Conservation (phyloP, 768 basidiomycete genomes). For the Boletus rufocinnamomeus region DNA sequence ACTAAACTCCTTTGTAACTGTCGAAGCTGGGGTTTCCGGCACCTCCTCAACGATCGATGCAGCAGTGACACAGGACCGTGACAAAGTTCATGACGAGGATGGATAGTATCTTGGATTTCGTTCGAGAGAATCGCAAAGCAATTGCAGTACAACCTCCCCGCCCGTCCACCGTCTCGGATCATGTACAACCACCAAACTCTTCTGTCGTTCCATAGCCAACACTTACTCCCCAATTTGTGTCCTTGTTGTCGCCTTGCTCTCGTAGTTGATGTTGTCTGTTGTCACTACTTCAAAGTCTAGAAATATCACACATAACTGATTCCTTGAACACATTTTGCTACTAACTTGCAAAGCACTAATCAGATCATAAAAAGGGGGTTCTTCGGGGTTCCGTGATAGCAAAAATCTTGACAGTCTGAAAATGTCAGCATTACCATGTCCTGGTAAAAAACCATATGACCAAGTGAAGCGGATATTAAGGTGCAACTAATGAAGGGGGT, state of each 20-base stretch:
- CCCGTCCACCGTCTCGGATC: not conserved
- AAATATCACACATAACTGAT: conserved; percentile 13
- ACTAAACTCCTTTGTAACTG: not conserved
- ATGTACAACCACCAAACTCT: conserved; percentile 1
- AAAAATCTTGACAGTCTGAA: conserved; percentile 22
- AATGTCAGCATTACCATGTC: conserved; percentile 32
- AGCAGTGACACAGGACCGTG: not conserved
- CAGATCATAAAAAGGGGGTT: conserved; percentile 29
- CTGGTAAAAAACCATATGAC: conserved; percentile 35
- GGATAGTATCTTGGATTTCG: not conserved
- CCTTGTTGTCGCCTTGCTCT: not conserved
- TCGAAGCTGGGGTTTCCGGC: not conserved
- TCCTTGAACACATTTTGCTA: conserved; percentile 23
- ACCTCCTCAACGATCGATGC: not conserved
- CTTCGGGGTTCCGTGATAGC: conserved; percentile 29
- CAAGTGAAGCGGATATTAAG: conserved; percentile 40
- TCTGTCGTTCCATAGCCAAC: conserved; percentile 1
- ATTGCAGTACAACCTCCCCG: conserved; percentile 5
- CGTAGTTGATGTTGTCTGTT: conserved; percentile 1
- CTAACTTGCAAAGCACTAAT: conserved; percentile 34
- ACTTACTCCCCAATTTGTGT: not conserved
- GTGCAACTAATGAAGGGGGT: conserved; percentile 36
- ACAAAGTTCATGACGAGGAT: not conserved
- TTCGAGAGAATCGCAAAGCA: not conserved
- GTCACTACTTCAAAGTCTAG: not conserved